Conservation (phyloP, 1,284 basidiomycete genomes). For the Stereum hirsutum region DNA sequence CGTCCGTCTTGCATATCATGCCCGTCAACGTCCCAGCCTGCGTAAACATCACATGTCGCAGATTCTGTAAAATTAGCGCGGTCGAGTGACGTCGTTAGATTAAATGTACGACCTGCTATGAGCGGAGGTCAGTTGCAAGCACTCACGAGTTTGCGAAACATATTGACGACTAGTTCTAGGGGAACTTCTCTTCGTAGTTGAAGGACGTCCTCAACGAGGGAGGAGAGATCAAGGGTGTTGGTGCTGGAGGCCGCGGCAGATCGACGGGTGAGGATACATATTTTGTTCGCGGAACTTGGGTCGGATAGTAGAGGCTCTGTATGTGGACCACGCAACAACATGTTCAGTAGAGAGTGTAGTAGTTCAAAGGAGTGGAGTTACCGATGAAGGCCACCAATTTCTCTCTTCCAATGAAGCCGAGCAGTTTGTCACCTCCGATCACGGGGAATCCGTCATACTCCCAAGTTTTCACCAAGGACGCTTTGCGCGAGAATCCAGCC, state of each 20-base stretch:
- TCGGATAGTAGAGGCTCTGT: slow-evolving; percentile 24
- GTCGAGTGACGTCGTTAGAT: neutral
- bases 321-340: neutral
- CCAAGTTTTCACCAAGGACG: slow-evolving; percentile 32
- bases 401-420: slow-evolving; percentile 54
- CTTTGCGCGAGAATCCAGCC: neutral
- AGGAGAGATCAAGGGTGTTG: slow-evolving; percentile 36
- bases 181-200: slow-evolving; percentile 61
- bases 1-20: slow-evolving; percentile 60
- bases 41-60: slow-evolving; percentile 61
- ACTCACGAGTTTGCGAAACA: slow-evolving; percentile 65
- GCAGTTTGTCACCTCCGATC: slow-evolving; percentile 35
- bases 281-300: slow-evolving; percentile 20
- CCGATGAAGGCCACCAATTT: slow-evolving; percentile 42
- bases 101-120: neutral
- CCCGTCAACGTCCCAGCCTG: slow-evolving; percentile 48
- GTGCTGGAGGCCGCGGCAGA: slow-evolving; percentile 8
- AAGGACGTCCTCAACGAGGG: slow-evolving; percentile 46
- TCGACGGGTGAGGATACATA: slow-evolving; percentile 29
- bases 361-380: slow-evolving; percentile 22
- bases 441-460: slow-evolving; percentile 58
- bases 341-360: neutral
- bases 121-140: neutral
- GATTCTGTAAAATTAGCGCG: slow-evolving; percentile 44
- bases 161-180: slow-evolving; percentile 57